Conservation (phyloP, 208 protist species). For the Trypanosoma scelopori region DNA sequence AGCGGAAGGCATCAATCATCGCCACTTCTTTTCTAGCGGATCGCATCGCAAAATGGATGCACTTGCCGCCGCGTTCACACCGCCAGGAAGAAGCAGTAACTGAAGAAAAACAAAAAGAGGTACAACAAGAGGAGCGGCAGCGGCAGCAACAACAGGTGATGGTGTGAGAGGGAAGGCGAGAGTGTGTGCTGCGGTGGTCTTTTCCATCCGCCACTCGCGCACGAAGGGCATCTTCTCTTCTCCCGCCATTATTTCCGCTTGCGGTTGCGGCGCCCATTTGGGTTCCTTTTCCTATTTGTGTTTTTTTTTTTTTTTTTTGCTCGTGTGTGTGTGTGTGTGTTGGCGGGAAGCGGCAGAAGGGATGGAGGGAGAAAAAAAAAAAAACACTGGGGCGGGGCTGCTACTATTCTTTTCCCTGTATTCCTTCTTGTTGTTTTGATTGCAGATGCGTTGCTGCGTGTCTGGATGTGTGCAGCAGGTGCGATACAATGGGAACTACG, state of each 20-base stretch:
- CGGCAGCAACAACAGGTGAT: not conserved
- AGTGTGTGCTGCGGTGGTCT: not conserved
- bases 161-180: no score
- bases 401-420: slow-evolving; percentile 8
- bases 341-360: not conserved
- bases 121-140: not conserved
- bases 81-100: slow-evolving; percentile 2
- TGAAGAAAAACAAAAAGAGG: no score
- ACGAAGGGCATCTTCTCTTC: not conserved
- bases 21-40: slow-evolving; percentile 33
- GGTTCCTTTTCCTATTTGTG: no score
- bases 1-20: slow-evolving; percentile 43
- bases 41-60: slow-evolving; percentile 39
- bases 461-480: not conserved
- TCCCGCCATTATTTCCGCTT: no score
- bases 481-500: slow-evolving; percentile 16
- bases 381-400: not conserved
- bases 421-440: slow-evolving; percentile 29
- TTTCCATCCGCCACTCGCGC: not conserved
- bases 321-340: no score
- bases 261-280: no score
- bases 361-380: not conserved
- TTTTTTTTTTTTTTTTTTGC: no score
- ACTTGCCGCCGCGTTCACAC: slow-evolving; percentile 18
- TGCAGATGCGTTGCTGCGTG: not conserved